These are phyloP conservation scores for Tolypocladium pustulatum DNA, from an alignment of 2,329 filamentous ascomycete species.

Conservation along the genomic window DNA sequence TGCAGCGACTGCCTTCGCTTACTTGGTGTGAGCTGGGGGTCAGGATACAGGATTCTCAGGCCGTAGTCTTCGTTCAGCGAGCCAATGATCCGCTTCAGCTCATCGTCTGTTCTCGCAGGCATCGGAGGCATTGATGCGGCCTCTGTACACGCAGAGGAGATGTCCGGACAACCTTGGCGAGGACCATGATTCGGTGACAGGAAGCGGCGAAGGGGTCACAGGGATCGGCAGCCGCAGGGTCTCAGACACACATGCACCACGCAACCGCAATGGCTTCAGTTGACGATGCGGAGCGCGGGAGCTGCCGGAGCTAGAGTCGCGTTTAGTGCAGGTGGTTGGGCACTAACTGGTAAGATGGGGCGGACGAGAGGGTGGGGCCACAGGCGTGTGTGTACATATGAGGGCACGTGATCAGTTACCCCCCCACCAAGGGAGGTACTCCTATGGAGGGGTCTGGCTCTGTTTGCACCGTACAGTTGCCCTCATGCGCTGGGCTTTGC, in stretches of 20 bases:
- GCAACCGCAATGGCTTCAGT: too few species aligned
- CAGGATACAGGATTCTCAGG: slow-evolving; percentile 13
- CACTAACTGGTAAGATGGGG: neutral
- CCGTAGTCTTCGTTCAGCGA: slow-evolving; percentile 15
- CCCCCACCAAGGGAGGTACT: too few species aligned
- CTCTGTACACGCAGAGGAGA: neutral
- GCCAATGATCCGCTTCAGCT: slow-evolving; percentile 13
- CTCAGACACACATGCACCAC: neutral
- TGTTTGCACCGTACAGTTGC: neutral
- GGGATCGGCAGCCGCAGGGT: neutral
- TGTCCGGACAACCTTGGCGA: neutral
- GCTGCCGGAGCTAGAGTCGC: neutral
- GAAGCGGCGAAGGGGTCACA: neutral
- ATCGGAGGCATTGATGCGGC: neutral
- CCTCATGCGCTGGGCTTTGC: neutral
- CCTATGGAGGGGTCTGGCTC: too few species aligned
- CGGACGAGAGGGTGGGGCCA: neutral
- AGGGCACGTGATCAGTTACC: neutral
- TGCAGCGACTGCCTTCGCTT: slow-evolving; percentile 9
- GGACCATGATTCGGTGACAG: neutral
- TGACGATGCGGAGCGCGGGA: neutral
- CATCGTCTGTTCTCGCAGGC: neutral
- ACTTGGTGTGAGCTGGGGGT: slow-evolving; percentile 14
- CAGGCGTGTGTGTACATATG: too few species aligned
- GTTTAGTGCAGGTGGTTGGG: neutral